Evolutionary conservation across 2,329 filamentous ascomycete genomes (phyloP), one percentile per base, ranked within the genome.

Genomic region (Dactylonectria macrodidyma): DNA sequence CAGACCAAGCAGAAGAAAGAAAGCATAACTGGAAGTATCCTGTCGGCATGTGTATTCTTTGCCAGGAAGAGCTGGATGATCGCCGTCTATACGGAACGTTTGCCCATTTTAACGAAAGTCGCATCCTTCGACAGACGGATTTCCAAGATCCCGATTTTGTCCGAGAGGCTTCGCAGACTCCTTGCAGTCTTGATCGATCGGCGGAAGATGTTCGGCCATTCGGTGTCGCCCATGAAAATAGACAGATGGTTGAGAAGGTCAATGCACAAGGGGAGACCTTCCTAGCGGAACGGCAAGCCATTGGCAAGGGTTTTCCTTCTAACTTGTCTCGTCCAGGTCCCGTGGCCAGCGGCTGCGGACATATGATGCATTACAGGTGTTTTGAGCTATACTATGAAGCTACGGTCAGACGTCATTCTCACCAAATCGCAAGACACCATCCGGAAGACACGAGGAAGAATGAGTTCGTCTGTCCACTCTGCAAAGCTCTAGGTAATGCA

Each of bases 311-410:
- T 0, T 99, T 97, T 77, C 92, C 94, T 3, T 86, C 90, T 7
- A 85, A 87, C 10, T 86, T 90, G 47, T 90, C 90, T 38, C 86
- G 88, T 33, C 85, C 89, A 19, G 96, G 95, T 0, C 93, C 95
- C 0, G 92, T 98, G 2, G 93, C 95, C 11, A 93, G 93, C 41
- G 94, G 95, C 10, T 99, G 96, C 80, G 96, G 96, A 3, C 96
- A 99, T 80, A 97, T 99, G 77, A 99, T 99, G 96, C 96, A 99
- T 80, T 98, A 93, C 79, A 91, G 89, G 73, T 99, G 96, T 82
- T 99, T 99, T 78, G 95, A 98, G 76, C 89, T 93, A 47, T 99
- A 98, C 77, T 92, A 94, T 71, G 90, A 93, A 52, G 94, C 95
- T 4, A 97, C 94, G 0, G 87, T 91, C 60, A 89, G 95, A 67